Base-by-base conservation (phyloP, 75 land plant genomes). In the Selaginella moellendorffii region DNA sequence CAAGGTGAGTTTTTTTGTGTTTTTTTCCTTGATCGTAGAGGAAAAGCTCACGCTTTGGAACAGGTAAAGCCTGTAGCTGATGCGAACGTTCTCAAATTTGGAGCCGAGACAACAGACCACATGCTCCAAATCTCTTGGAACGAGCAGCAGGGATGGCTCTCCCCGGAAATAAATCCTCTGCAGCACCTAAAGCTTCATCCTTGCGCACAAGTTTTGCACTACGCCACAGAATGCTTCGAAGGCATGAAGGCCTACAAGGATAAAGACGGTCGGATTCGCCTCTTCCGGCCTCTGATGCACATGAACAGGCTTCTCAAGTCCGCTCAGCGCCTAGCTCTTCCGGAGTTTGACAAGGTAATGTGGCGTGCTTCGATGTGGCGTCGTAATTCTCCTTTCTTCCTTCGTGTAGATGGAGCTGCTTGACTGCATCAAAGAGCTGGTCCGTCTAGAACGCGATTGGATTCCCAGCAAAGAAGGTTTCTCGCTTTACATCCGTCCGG, bases 371-470 rank as follows among this genome's bases (percentile, higher is more conserved):
- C 10, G 5, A 14, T 36, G 46, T 36, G 46, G 14, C 5, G 46
- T 36, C 46, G 14, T 14, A 36, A 36, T 36, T 36, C 14, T 36
- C 46, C 14, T 5, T 5, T 5, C 14, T 36, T 56, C 5, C n/a
- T 19, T 56, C n/a, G 5, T 8, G n/a, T 62, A 71, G 74, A 62
- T 18, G 19, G 74, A 29, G 42, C 70, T 71, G 28, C 69, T 71
- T 0, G 74, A 71, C 28, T 71, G 74, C 20, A 71, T 71, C 18
- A 65, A 71, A 26, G 74, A 65, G 69, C 74, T 71, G 21, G 52
- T 66, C 67, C 71, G 69, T 52, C 62, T 71, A 60, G 74, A 71
- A 58, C 74, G 69, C 14, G 74, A 71, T 26, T 71, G 74, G 74
- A 66, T 71, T 19, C 74, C 72, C 0, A 61, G 30, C 27, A 29